Evolutionary conservation across 2,329 filamentous ascomycete species (phyloP), one percentile per base, ranked within the genome.

Genomic region (Xylaria sp.): DNA sequence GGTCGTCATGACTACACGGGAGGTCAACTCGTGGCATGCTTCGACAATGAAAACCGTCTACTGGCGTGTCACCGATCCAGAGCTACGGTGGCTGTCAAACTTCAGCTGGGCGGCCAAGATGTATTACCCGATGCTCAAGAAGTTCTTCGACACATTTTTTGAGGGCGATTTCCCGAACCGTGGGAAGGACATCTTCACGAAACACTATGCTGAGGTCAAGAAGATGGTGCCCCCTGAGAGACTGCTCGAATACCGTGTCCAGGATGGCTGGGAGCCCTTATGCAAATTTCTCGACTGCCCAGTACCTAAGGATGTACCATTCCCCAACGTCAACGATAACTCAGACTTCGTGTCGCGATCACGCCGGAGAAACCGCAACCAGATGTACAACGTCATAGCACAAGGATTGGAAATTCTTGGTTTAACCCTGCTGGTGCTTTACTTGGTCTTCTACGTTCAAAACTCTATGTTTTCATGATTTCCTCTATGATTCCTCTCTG

Each of bases 111-210:
- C 87, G 25, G 89, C 89, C 8, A 83, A 86, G 77, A 88, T 91
- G 83, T 91, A 91, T 82, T 87, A 91, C 78, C 89, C 89, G 48
- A 91, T 92, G 89, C 84, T 92, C 67, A 84, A 85, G 78, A 90
- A 90, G 80, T 91, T 91, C 82, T 92, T 90, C 81, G 86, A 89
- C 74, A 86, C 85, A 65, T 91, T 91, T 80, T 92, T 91, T 84
- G 85, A 88, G 70, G 88, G 88, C 60, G 89, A 91, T 77, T 92
- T 92, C 78, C 86, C 87, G 76, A 86, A 86, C 77, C 83, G 87
- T 68, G 90, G 89, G 76, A 91, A 91, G 82, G 84, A 88, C 62
- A 83, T 89, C 55, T 92, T 88, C 82, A 79, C 81, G 44, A 76
- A 78, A 37, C 78, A 80, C 70, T 76, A 78, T 58, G 76, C 73